Evolutionary conservation across 805 yeast genomes (phyloP), one percentile per base, ranked within the genome.

Genomic region (Zygosaccharomyces gambellarensis): DNA sequence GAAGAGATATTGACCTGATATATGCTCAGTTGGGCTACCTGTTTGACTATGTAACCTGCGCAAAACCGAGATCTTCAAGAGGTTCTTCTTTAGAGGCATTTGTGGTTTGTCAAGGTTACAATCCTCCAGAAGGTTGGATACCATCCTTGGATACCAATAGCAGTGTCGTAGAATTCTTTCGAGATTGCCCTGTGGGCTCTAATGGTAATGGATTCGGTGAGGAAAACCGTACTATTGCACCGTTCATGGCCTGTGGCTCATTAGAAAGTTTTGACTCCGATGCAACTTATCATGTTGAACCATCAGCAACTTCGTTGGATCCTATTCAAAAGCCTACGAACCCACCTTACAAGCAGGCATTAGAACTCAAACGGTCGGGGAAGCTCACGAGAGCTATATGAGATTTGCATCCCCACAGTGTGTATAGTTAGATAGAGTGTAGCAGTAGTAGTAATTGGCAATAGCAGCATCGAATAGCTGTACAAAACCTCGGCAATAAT

Each of bases 261-360:
- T 74, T 94, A 49, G 76, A 82, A 39, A 86, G 86, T 57, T 86
- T 84, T 46, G 99, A 94, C 66, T 87, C 97, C 0, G 99, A 94
- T 69, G 99, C 99, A 0, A 92, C 98, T 0, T 94, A 94, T 64
- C 68, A 63, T 39, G 45, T 62, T 29, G 70, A 67, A 50, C 60
- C 3, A 62, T 68, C 60, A 66, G 70, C 48, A n/a, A 51, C 65
- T 2, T 83, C 89, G 50, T 70, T 94, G 52, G 95, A 89, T 57
- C 99, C 99, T 0, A 95, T 94, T 9, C 98, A 94, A 62, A 75
- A 82, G 66, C 99, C 99, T 7, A 90, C 97, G 0, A 94, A 96
- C 29, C 99, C 99, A 1, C 97, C 99, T 1, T 94, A 94, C 69
- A 92, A 92, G 70, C 80, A 81, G 50, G 99, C 98, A 0, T 70